A percentile compares a stretch with the other conserved stretches of the same genome.
Evolutionary conservation across 2,329 filamentous ascomycete species (phyloP).

Genomic region (Rhinocladiella mackenziei): DNA sequence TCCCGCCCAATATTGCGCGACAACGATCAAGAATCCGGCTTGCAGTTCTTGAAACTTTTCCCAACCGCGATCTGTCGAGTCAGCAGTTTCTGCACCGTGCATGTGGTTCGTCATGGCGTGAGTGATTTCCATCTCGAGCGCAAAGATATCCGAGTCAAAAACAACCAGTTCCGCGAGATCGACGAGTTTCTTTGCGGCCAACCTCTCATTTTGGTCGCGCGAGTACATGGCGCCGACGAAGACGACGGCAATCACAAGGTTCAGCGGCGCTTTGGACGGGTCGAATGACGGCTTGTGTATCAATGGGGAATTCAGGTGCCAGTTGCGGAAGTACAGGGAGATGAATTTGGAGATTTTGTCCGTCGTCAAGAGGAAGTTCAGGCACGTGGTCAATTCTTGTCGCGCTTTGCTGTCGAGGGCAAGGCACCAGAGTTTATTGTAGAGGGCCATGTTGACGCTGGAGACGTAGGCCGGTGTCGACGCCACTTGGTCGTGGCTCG

Average conservation of each 20-base stretch:
- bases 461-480: too few species aligned
- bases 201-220: slow-evolving; percentile 37
- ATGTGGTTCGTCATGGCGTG: slow-evolving; percentile 33
- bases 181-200: slow-evolving; percentile 39
- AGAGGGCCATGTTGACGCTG: slow-evolving; percentile 40
- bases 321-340: slow-evolving; percentile 43
- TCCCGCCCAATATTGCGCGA: slow-evolving; percentile 46
- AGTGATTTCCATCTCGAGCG: slow-evolving; percentile 40
- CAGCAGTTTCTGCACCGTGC: slow-evolving; percentile 5
- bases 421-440: slow-evolving; percentile 39
- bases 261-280: slow-evolving; percentile 36
- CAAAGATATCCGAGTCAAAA: slow-evolving; percentile 42
- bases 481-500: too few species aligned
- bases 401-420: slow-evolving; percentile 38
- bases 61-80: slow-evolving; percentile 33
- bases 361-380: slow-evolving; percentile 41
- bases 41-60: slow-evolving; percentile 41
- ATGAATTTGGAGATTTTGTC: slow-evolving; percentile 42
- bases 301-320: slow-evolving; percentile 45
- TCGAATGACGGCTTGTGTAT: slow-evolving; percentile 43
- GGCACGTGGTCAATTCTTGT: slow-evolving; percentile 38
- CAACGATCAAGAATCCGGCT: slow-evolving; percentile 41
- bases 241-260: slow-evolving; percentile 40
- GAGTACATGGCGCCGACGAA: slow-evolving; percentile 48
- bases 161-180: slow-evolving; percentile 45